Percentiles rank a stretch among this genome's conserved stretches.
phyloP scores from a whole-genome alignment of 228 moss, liverwort and hornwort genomes.

The Sphagnum fallax region DNA sequence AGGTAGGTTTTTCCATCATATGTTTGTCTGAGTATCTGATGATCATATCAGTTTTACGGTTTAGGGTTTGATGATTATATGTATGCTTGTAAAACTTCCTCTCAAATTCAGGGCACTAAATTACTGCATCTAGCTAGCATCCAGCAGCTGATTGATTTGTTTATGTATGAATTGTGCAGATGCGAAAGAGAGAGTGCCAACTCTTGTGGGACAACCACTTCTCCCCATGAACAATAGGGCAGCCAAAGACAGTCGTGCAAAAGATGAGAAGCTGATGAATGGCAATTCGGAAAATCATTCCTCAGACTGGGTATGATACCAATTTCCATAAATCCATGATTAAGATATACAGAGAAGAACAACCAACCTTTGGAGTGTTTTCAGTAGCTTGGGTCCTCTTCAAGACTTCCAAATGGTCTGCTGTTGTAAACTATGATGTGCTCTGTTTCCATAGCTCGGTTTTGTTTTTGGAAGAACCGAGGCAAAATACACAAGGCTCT shows the following conservation, averaged over 20 bases:
- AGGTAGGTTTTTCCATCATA: conserved; percentile 9
- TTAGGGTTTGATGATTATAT: no score
- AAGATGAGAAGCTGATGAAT: conserved; percentile 67
- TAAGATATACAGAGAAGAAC: background rate
- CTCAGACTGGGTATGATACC: background rate
- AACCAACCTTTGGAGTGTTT: no score
- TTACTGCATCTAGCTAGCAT: no score
- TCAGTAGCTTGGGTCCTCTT: no score
- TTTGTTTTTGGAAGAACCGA: background rate
- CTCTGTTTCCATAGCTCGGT: background rate
- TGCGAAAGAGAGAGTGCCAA: conserved; percentile 41
- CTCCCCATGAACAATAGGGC: conserved; percentile 27
- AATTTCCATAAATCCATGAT: background rate
- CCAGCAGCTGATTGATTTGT: no score
- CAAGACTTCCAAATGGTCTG: background rate
- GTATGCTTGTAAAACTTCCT: no score
- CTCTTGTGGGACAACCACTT: conserved; percentile 19
- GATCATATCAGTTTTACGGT: no score
- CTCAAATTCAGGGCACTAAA: no score
- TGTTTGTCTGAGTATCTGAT: no score
- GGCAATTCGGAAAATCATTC: conserved; percentile 56
- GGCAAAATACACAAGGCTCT: no score
- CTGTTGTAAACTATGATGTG: no score
- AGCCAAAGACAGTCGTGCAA: conserved; percentile 51
- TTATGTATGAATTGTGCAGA: conserved; percentile 6